phyloP scores from a whole-genome alignment of 1,284 basidiomycete genomes.

The Trichosporon sp. region DNA sequence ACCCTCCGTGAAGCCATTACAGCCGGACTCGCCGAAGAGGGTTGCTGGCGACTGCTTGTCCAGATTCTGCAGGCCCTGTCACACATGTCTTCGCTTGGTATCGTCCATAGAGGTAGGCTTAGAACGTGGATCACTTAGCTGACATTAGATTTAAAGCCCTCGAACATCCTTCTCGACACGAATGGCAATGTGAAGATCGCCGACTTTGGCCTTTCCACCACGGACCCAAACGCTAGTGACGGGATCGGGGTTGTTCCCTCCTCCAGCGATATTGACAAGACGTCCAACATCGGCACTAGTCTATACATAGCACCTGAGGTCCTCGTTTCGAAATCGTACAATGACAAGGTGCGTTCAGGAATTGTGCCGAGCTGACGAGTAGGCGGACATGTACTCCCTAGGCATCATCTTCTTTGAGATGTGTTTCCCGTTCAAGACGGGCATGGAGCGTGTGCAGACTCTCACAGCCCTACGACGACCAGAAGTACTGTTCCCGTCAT shows the following conservation, averaged over 20 bases:
- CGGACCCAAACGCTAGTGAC: constrained; percentile 68
- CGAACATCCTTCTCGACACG: constrained; percentile 85
- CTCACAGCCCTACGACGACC: constrained; percentile 70
- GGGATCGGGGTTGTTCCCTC: constrained; percentile 33
- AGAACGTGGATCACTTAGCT: not conserved
- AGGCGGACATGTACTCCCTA: constrained; percentile 93
- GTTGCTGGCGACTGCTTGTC: constrained; percentile 82
- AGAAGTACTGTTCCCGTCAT: constrained; percentile 58
- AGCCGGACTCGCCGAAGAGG: constrained; percentile 71
- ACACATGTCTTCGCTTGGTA: constrained; percentile 80
- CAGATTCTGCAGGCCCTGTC: constrained; percentile 90
- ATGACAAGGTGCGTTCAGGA: constrained; percentile 39
- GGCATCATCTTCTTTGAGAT: constrained; percentile 98
- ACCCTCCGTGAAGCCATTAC: constrained; percentile 60
- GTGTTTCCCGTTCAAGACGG: constrained; percentile 83
- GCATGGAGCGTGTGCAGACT: constrained; percentile 76
- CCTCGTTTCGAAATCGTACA: constrained; percentile 46
- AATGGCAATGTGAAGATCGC: constrained; percentile 90
- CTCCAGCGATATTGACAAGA: constrained; percentile 21
- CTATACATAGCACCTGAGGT: constrained; percentile 88
- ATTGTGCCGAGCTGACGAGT: not conserved
- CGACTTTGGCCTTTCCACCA: constrained; percentile 82
- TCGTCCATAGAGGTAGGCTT: constrained; percentile 64
- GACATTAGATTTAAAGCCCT: constrained; percentile 70
- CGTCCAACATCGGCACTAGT: constrained; percentile 77